A percentile compares a stretch with the other conserved stretches of the same genome.
phyloP scores from a whole-genome alignment of 305 asterid species.

The Ajuga reptans region DNA sequence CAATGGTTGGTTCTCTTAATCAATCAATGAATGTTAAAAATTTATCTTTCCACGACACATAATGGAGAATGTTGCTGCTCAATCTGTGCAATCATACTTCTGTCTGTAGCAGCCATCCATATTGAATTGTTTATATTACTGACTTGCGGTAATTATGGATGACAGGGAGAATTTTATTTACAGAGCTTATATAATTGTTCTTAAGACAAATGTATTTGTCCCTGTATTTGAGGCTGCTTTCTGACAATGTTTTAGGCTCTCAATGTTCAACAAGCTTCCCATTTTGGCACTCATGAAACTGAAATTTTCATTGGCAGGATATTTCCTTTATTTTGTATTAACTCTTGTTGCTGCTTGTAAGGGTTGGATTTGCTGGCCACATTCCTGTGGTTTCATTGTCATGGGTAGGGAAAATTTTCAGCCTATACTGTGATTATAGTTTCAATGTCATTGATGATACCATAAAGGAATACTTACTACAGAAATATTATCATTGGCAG shows the following conservation, averaged over 20 bases:
- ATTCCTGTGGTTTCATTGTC: slow-evolving; percentile 74
- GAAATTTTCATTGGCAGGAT: slow-evolving; percentile 46
- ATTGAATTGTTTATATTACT: background rate
- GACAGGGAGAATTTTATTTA: slow-evolving; percentile 8
- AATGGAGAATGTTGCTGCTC: background rate
- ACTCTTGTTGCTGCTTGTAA: slow-evolving; percentile 83
- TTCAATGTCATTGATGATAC: slow-evolving; percentile 8
- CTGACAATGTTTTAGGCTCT: background rate
- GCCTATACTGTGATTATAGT: slow-evolving; percentile 11
- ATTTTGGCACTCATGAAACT: slow-evolving; percentile 23
- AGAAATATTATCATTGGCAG: slow-evolving; percentile 41
- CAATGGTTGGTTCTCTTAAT: background rate
- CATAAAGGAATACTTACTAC: slow-evolving; percentile 14
- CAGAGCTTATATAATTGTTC: background rate
- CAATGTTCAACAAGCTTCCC: slow-evolving; percentile 13
- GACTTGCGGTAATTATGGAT: background rate
- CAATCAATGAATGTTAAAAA: background rate
- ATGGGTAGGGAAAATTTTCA: slow-evolving; percentile 60
- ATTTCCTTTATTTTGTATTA: slow-evolving; percentile 66
- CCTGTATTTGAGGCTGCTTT: slow-evolving; percentile 13
- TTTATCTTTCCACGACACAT: background rate
- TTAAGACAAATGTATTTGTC: background rate
- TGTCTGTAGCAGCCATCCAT: background rate
- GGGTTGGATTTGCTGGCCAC: slow-evolving; percentile 84
- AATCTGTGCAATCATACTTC: background rate